These are phyloP conservation scores for Serendipita sp. DNA, from an alignment of 768 basidiomycete species.

Conservation along the genomic window DNA sequence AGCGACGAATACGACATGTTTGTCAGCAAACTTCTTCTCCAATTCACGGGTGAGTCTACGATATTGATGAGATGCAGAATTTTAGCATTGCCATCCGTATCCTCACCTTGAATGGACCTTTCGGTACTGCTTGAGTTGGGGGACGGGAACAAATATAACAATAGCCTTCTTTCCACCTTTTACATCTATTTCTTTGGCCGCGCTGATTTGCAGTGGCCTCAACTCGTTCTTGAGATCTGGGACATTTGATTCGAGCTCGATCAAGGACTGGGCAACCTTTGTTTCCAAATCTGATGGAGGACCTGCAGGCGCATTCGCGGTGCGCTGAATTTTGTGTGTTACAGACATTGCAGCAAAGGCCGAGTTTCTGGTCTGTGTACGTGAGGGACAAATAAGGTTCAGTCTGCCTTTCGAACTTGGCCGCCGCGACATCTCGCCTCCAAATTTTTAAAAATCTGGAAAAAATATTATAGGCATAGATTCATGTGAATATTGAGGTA, in stretches of 20 bases:
- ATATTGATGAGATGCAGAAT: neutral
- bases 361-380: too few species aligned
- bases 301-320: conserved; percentile 85
- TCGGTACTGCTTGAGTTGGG: conserved; percentile 95
- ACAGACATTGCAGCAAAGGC: conserved; percentile 4
- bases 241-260: conserved; percentile 97
- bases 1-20: conserved; percentile 96
- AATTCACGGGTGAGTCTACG: conserved; percentile 89
- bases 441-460: too few species aligned
- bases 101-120: conserved; percentile 87
- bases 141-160: conserved; percentile 93
- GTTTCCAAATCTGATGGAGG: conserved; percentile 85
- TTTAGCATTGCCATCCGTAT: neutral
- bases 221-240: conserved; percentile 97
- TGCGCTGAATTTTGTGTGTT: conserved; percentile 72
- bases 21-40: conserved; percentile 99
- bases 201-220: conserved; percentile 88
- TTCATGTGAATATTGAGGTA: too few species aligned
- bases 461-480: too few species aligned
- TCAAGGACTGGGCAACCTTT: conserved; percentile 81
- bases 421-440: too few species aligned
- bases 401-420: too few species aligned
- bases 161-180: conserved; percentile 99
- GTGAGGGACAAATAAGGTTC: too few species aligned
- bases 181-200: conserved; percentile 97